A percentile compares a stretch with the other conserved stretches of the same genome.
These are phyloP conservation scores for Casuarina equisetifolia DNA, from an alignment of 306 rosid genomes.

Conservation along the genomic window DNA sequence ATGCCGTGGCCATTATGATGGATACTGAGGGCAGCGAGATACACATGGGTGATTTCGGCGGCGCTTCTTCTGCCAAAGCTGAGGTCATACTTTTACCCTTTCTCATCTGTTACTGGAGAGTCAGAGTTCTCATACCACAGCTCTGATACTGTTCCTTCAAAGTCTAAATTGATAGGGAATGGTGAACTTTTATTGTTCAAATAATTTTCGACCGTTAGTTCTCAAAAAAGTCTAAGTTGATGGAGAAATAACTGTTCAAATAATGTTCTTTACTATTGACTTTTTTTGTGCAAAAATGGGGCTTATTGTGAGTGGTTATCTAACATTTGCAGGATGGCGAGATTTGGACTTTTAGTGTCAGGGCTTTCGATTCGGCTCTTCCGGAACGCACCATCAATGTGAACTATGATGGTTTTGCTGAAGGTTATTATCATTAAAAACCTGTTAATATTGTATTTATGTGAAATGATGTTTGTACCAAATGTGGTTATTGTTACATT, in stretches of 20 bases:
- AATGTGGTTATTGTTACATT: constrained; percentile 8
- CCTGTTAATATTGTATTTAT: not conserved
- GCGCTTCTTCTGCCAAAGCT: constrained; percentile 87
- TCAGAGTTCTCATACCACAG: no score
- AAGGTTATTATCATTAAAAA: constrained; percentile 47
- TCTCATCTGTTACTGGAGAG: no score
- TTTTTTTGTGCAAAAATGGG: not conserved
- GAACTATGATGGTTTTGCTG: constrained; percentile 91
- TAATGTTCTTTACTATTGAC: not conserved
- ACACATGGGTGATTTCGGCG: constrained; percentile 98
- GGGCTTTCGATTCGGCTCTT: constrained; percentile 77
- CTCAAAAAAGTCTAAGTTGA: no score
- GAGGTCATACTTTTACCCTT: constrained; percentile 44
- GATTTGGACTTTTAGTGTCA: constrained; percentile 93
- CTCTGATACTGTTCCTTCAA: no score
- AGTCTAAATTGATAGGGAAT: no score
- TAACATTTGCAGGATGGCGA: constrained; percentile 71
- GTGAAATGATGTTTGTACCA: not conserved
- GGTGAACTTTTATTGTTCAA: no score
- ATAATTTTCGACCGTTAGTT: no score
- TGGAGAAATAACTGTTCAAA: no score
- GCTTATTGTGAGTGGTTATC: constrained; percentile 14
- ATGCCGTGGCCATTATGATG: constrained; percentile 97
- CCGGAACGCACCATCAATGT: constrained; percentile 87
- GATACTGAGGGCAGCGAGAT: constrained; percentile 99